A percentile compares a stretch with the other conserved stretches of the same genome.
Evolutionary conservation across 495 filamentous ascomycete species (phyloP).

Genomic region (Penicillium alfredii): DNA sequence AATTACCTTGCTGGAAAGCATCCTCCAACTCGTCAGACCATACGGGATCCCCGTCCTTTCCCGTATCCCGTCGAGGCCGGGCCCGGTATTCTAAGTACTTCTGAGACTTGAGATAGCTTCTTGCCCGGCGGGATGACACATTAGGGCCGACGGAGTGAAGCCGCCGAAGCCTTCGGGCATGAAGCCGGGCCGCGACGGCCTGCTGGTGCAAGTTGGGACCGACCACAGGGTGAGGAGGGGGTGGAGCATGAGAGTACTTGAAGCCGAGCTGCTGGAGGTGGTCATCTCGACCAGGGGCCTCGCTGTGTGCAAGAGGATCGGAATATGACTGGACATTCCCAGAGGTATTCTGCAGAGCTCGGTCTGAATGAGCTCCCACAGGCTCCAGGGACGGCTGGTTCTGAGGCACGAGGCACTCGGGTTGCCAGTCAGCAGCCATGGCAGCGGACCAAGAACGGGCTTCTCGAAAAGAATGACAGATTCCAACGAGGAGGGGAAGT

Average conservation of each 20-base stretch:
- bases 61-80: constrained; percentile 55
- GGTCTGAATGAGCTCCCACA: constrained; percentile 36
- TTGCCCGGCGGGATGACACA: constrained; percentile 26
- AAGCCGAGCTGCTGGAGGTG: constrained; percentile 34
- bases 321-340: constrained; percentile 46
- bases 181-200: constrained; percentile 28
- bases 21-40: constrained; percentile 84
- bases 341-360: constrained; percentile 45
- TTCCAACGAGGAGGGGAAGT: constrained; percentile 32
- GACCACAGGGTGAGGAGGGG: constrained; percentile 29
- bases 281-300: constrained; percentile 30
- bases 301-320: constrained; percentile 30
- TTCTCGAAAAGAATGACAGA: constrained; percentile 50
- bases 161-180: constrained; percentile 35
- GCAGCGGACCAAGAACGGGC: constrained; percentile 38
- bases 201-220: constrained; percentile 28
- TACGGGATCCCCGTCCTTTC: constrained; percentile 50
- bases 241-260: constrained; percentile 37
- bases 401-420: constrained; percentile 40
- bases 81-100: constrained; percentile 60
- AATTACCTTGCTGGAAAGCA: constrained; percentile 87
- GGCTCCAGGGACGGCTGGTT: constrained; percentile 37
- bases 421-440: constrained; percentile 47
- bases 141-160: constrained; percentile 34
- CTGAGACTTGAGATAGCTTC: constrained; percentile 43